Percentiles rank a stretch among this genome's conserved stretches.
Evolutionary conservation across 352 stramenopile genomes (phyloP).

Genomic region (Pythium vanterpoolii): DNA sequence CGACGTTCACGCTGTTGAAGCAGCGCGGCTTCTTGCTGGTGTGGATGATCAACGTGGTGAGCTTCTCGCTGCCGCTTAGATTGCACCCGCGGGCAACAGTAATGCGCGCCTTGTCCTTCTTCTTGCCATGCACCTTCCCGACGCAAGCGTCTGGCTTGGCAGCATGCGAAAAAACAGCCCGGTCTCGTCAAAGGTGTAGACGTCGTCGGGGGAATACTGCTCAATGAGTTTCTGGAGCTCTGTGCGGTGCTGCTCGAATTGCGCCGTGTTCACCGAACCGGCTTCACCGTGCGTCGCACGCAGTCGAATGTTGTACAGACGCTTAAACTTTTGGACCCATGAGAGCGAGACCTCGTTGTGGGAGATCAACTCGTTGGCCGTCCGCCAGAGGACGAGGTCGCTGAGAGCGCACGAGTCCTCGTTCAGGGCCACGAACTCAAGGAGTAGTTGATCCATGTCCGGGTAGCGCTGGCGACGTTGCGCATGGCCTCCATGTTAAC

Average conservation of each 20-base stretch:
- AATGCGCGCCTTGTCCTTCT: slow-evolving; percentile 11
- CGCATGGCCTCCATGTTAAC: slow-evolving; percentile 9
- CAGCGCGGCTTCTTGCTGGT: slow-evolving; percentile 8
- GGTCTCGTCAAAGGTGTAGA: slow-evolving; percentile 12
- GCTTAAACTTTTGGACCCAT: slow-evolving; percentile 16
- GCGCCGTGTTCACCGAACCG: not conserved
- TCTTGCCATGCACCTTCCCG: not conserved
- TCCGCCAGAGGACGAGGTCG: slow-evolving; percentile 7
- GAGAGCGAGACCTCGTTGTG: slow-evolving; percentile 1
- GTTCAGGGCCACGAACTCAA: slow-evolving; percentile 8
- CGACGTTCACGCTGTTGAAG: slow-evolving; percentile 4
- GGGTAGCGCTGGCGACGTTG: not conserved
- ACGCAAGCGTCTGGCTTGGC: slow-evolving; percentile 5
- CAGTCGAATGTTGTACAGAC: slow-evolving; percentile 3
- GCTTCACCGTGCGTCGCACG: not conserved
- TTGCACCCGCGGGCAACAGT: slow-evolving; percentile 9
- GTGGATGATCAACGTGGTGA: slow-evolving; percentile 1
- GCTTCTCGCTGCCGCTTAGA: slow-evolving; percentile 1
- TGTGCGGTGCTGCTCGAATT: not conserved
- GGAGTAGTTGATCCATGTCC: slow-evolving; percentile 6
- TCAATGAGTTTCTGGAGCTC: slow-evolving; percentile 1
- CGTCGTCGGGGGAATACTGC: not conserved
- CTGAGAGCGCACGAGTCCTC: slow-evolving; percentile 1
- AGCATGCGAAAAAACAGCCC: slow-evolving; percentile 8
- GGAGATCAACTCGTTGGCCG: slow-evolving; percentile 9